A percentile compares a stretch with the other conserved stretches of the same genome.
Conservation (phyloP, 768 basidiomycete genomes). For the Mycena maculata region DNA sequence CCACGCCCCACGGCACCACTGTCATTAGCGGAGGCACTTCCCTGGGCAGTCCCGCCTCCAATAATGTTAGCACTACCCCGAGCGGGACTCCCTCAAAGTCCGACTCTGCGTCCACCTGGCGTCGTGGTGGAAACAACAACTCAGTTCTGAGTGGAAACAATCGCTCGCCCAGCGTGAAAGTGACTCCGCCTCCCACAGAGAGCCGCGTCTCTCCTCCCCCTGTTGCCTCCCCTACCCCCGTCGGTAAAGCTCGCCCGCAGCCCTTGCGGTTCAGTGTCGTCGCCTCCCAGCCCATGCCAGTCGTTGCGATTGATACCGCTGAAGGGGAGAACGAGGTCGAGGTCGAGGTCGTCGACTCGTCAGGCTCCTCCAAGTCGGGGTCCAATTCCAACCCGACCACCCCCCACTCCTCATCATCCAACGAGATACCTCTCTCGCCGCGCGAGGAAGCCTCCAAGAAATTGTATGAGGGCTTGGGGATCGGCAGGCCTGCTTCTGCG, state of each 20-base stretch:
- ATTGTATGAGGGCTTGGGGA: conserved; percentile 89
- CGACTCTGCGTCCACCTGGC: conserved; percentile 83
- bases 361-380: conserved; percentile 65
- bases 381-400: conserved; percentile 80
- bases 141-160: conserved; percentile 74
- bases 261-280: conserved; percentile 72
- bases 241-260: conserved; percentile 66
- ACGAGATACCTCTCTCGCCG: conserved; percentile 75
- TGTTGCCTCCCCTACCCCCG: conserved; percentile 40
- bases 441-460: conserved; percentile 91
- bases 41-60: conserved; percentile 66
- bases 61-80: conserved; percentile 44
- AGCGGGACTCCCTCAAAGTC: conserved; percentile 75
- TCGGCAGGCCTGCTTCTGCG: conserved; percentile 75
- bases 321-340: conserved; percentile 58
- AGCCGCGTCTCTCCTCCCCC: conserved; percentile 64
- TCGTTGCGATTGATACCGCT: conserved; percentile 66
- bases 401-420: conserved; percentile 77
- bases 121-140: conserved; percentile 78
- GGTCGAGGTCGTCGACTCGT: conserved; percentile 63
- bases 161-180: conserved; percentile 75
- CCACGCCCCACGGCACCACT: conserved; percentile 72
- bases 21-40: conserved; percentile 79
- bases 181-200: conserved; percentile 79
- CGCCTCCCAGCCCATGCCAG: conserved; percentile 63